Conservation (phyloP, 2,329 filamentous ascomycete species). For the Talaromyces sp. region DNA sequence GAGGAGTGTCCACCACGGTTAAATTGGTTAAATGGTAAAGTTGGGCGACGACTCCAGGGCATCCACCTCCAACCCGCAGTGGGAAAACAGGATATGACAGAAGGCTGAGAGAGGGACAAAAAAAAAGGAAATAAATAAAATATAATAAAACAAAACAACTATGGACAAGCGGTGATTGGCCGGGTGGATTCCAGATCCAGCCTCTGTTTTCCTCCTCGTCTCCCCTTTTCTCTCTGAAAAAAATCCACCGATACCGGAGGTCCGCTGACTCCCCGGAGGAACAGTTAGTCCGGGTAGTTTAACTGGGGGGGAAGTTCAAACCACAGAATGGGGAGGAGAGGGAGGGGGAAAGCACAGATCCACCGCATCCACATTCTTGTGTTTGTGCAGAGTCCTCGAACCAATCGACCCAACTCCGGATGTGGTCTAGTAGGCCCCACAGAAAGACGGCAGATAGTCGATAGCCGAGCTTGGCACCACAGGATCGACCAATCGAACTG, state of each 20-base stretch:
- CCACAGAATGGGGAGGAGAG: not conserved
- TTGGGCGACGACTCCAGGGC: conserved; percentile 4
- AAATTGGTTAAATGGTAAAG: conserved; percentile 17
- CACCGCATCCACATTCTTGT: conserved; percentile 23
- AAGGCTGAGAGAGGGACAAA: not conserved
- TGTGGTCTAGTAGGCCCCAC: conserved; percentile 8
- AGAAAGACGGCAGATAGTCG: conserved; percentile 41
- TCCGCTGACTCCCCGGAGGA: not conserved
- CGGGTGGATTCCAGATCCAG: too few relatives aligned
- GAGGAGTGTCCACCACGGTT: conserved; percentile 7
- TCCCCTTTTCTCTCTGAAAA: not conserved
- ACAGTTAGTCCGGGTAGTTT: conserved; percentile 11
- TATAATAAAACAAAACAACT: not conserved
- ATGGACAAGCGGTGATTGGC: not conserved
- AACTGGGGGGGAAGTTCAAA: not conserved
- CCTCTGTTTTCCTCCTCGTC: not conserved
- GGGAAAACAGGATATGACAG: not conserved
- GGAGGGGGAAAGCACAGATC: conserved; percentile 7
- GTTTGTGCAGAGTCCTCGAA: conserved; percentile 19
- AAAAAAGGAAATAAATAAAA: too few relatives aligned
- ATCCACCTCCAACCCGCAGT: not conserved
- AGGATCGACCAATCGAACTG: conserved; percentile 33
- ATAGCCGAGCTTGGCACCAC: conserved; percentile 41
- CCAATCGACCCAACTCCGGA: not conserved
- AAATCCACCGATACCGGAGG: conserved; percentile 21